A percentile compares a stretch with the other conserved stretches of the same genome.
These are phyloP conservation scores for Penicillium coffeae DNA, from an alignment of 495 filamentous ascomycete species.

Conservation along the genomic window DNA sequence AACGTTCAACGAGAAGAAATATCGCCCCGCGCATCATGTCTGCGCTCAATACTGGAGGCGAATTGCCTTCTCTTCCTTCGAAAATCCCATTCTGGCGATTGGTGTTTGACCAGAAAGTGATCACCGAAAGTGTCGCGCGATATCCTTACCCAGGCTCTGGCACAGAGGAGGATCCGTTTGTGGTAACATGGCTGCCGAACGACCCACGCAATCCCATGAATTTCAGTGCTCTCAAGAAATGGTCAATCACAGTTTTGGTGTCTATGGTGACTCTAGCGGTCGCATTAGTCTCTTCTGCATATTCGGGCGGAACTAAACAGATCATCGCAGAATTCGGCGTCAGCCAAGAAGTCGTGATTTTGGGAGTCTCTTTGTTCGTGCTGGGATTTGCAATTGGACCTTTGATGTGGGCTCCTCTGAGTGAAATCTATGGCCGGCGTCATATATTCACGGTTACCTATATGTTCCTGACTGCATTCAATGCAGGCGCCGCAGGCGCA, in stretches of 20 bases:
- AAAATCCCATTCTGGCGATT: slow-evolving; percentile 36
- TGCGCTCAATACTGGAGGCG: slow-evolving; percentile 8
- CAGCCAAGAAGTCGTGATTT: slow-evolving; percentile 42
- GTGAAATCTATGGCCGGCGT: slow-evolving; percentile 59
- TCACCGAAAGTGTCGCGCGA: slow-evolving; percentile 50
- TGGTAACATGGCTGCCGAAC: slow-evolving; percentile 63
- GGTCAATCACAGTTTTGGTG: slow-evolving; percentile 58
- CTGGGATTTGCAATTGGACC: slow-evolving; percentile 43
- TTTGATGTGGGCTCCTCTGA: slow-evolving; percentile 59
- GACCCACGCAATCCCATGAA: slow-evolving; percentile 65
- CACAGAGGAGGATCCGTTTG: slow-evolving; percentile 64
- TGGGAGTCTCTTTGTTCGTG: slow-evolving; percentile 52
- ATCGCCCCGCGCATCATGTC: no score
- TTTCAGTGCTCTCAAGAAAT: slow-evolving; percentile 56
- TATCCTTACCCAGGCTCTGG: slow-evolving; percentile 59
- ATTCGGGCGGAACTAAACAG: slow-evolving; percentile 60
- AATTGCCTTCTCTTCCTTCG: slow-evolving; percentile 18
- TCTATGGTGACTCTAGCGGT: slow-evolving; percentile 63
- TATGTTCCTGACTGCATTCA: slow-evolving; percentile 58
- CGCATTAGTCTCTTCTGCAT: slow-evolving; percentile 69
- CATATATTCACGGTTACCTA: slow-evolving; percentile 63
- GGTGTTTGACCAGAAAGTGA: slow-evolving; percentile 45
- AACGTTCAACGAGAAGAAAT: no score
- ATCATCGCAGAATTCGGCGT: slow-evolving; percentile 45
- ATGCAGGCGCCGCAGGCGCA: slow-evolving; percentile 56